These are phyloP conservation scores for Rhynchosporium secalis DNA, from an alignment of 2,329 filamentous ascomycete species.

Conservation along the genomic window DNA sequence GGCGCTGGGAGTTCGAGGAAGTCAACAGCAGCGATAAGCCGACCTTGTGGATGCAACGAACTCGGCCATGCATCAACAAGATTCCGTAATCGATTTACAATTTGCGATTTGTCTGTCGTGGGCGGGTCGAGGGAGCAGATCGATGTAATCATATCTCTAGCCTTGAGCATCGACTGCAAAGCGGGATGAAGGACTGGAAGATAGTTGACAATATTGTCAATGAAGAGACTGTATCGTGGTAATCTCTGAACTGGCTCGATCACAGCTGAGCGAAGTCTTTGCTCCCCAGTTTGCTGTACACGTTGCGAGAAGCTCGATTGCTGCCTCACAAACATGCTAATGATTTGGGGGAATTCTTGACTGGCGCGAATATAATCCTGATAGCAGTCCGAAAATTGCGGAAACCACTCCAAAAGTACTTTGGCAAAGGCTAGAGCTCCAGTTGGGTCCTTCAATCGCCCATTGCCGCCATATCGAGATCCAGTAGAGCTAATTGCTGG, in stretches of 20 bases:
- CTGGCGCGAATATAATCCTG: slow-evolving; percentile 91
- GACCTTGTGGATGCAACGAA: slow-evolving; percentile 70
- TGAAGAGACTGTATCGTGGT: slow-evolving; percentile 91
- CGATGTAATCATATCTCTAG: slow-evolving; percentile 89
- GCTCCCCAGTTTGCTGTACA: slow-evolving; percentile 82
- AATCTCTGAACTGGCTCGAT: slow-evolving; percentile 96
- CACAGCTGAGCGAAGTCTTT: slow-evolving; percentile 83
- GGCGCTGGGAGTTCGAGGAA: slow-evolving; percentile 75
- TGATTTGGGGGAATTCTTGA: slow-evolving; percentile 78
- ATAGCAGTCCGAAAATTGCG: slow-evolving; percentile 87
- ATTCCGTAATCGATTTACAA: slow-evolving; percentile 71
- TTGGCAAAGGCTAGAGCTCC: slow-evolving; percentile 78
- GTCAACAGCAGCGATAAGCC: slow-evolving; percentile 79
- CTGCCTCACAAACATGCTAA: slow-evolving; percentile 76
- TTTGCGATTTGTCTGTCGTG: slow-evolving; percentile 68
- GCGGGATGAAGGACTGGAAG: slow-evolving; percentile 85
- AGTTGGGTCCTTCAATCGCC: slow-evolving; percentile 66
- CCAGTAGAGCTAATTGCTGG: slow-evolving; percentile 50
- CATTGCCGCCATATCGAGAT: slow-evolving; percentile 47
- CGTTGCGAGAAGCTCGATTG: slow-evolving; percentile 81
- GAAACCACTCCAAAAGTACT: slow-evolving; percentile 87
- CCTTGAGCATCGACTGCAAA: slow-evolving; percentile 78
- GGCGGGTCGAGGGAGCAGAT: slow-evolving; percentile 91
- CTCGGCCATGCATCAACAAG: slow-evolving; percentile 77
- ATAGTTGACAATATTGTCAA: slow-evolving; percentile 89